Base-by-base conservation (phyloP, 148 eudicot genomes). In the Persicaria maculosa region DNA sequence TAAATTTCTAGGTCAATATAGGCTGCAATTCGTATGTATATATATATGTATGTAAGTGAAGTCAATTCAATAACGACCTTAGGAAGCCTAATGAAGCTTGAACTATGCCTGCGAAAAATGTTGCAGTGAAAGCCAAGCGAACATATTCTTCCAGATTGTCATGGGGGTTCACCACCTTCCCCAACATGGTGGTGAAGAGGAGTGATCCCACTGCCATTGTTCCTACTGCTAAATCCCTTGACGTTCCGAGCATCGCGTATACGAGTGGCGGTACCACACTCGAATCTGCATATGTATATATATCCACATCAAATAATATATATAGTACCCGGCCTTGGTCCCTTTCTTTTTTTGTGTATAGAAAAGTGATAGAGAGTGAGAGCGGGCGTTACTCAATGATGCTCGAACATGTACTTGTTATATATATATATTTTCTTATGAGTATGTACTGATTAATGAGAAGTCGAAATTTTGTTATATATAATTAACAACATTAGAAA, bases 221-320 rank as follows among this genome's bases (percentile, higher is more conserved):
- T 0, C 93, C 93, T 0, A 87, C 83, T 1, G 89, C 93, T 59
- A 89, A 62, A 57, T 89, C 86, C 73, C 73, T 79, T 31, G 93
- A 89, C 69, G 84, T 89, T 70, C 90, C 93, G 71, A 89, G 9
- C 86, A 87, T 85, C 25, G 93, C 89, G 6, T 89, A 89, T 55
- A 89, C 17, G 52, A 89, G 22, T 14, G 90, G 89, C 8, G 93
- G 93, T 46, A 89, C 84, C 68, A 87, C 85, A 79, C 89, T 89
- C 7, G 93, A 89, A 79, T 89, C 93, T 89, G 83, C 83, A 78
- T 4, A 9, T 15, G 15, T 16, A 12, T 4, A 9, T 9, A 50
- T 8, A 8, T 0, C 11, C 45, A 12, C 46, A 22, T 31, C 40
- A 31, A 31, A 31, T 31, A 31, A 31, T 31, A 3, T 31, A 31